Conservation (phyloP, 2,329 filamentous ascomycete genomes). For the Cyclaneusma minus region DNA sequence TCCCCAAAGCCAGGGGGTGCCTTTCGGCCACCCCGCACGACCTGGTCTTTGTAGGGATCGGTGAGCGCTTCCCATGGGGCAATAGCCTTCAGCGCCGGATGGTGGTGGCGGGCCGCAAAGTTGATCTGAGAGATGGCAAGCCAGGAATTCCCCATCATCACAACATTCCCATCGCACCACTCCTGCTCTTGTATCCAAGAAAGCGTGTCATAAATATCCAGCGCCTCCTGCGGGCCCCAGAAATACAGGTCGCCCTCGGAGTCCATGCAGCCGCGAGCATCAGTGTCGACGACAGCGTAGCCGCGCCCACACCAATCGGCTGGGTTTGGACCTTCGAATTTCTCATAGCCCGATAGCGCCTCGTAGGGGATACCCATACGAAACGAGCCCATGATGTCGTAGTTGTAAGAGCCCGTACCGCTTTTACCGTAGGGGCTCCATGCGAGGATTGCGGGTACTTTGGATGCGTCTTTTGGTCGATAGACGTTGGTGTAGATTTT, state of each 20-base stretch:
- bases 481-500: slow-evolving; percentile 11
- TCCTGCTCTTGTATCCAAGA: slow-evolving; percentile 10
- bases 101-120: slow-evolving; percentile 6
- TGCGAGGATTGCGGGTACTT: slow-evolving; percentile 9
- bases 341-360: slow-evolving; percentile 5
- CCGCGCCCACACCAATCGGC: slow-evolving; percentile 11
- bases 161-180: slow-evolving; percentile 14
- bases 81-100: slow-evolving; percentile 6
- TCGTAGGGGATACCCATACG: slow-evolving; percentile 7
- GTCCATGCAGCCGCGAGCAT: slow-evolving; percentile 10
- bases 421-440: slow-evolving; percentile 14
- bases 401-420: too few relatives aligned
- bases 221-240: slow-evolving; percentile 11
- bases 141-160: slow-evolving; percentile 13
- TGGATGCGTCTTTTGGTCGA: slow-evolving; percentile 6
- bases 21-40: slow-evolving; percentile 6
- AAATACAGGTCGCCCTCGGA: slow-evolving; percentile 9
- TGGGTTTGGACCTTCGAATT: slow-evolving; percentile 13
- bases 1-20: slow-evolving; percentile 3
- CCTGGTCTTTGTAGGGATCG: slow-evolving; percentile 8
- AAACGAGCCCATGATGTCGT: slow-evolving; percentile 7
- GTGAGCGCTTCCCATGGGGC: slow-evolving; percentile 8
- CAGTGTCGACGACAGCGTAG: slow-evolving; percentile 14
- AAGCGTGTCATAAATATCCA: slow-evolving; percentile 15
- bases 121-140: slow-evolving; percentile 13